Evolutionary conservation across 2,329 filamentous ascomycete genomes (phyloP).

Genomic region (Biscogniauxia sp.): DNA sequence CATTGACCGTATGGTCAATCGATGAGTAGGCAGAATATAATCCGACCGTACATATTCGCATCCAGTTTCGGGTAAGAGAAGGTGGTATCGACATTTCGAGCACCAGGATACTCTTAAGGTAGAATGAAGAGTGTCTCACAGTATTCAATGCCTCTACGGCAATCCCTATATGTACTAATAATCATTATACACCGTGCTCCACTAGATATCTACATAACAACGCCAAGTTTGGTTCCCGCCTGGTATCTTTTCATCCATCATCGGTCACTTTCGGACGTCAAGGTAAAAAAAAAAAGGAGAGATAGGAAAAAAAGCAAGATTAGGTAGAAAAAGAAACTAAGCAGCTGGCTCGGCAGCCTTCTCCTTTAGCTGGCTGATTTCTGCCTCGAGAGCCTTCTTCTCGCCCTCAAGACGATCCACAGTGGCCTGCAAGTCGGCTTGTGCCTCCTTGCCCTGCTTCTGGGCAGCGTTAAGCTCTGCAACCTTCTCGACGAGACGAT

Average conservation of each 20-base stretch:
- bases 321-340: not conserved
- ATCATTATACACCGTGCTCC: not conserved
- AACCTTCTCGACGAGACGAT: slow-evolving; percentile 24
- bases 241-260: not conserved
- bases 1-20: too few species aligned
- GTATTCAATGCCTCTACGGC: not conserved
- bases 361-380: slow-evolving; percentile 20
- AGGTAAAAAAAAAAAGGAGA: not conserved
- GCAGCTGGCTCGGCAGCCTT: slow-evolving; percentile 4
- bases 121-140: not conserved
- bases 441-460: slow-evolving; percentile 19
- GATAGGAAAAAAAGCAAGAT: too few species aligned
- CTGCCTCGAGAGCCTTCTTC: slow-evolving; percentile 25
- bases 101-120: too few species aligned
- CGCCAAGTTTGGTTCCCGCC: not conserved
- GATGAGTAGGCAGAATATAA: too few species aligned
- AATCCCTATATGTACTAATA: not conserved
- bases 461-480: slow-evolving; percentile 23
- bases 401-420: slow-evolving; percentile 24
- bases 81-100: too few species aligned
- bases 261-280: not conserved
- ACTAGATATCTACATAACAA: not conserved
- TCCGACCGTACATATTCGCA: too few species aligned
- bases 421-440: slow-evolving; percentile 21
- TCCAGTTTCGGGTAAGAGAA: too few species aligned